phyloP scores from a whole-genome alignment of 768 basidiomycete genomes.

The Phlebiopsis gigantea region DNA sequence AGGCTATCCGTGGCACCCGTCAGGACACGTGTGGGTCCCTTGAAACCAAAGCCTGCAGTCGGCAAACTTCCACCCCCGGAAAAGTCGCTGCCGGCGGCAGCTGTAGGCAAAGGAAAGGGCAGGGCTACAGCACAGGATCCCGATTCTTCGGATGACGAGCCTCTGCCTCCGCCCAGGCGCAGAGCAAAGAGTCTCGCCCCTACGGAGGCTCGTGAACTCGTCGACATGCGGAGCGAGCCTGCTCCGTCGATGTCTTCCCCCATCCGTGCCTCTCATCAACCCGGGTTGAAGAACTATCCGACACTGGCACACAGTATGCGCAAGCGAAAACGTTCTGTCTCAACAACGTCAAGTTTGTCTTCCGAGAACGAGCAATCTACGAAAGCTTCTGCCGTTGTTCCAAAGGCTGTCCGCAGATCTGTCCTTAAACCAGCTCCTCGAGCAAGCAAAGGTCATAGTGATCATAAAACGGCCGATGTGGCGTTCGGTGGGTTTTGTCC shows the following conservation, averaged over 20 bases:
- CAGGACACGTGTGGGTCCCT: background rate
- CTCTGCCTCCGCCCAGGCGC: background rate
- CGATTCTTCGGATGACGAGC: conserved; percentile 9
- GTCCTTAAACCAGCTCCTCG: background rate
- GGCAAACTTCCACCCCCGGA: background rate
- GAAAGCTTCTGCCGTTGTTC: too few relatives aligned
- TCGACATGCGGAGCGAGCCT: background rate
- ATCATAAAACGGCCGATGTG: background rate
- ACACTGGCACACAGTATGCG: background rate
- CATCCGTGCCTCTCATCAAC: background rate
- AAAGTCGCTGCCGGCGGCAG: background rate
- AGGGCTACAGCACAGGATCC: background rate
- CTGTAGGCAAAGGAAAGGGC: background rate
- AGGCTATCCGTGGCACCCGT: background rate
- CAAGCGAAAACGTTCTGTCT: conserved; percentile 1
- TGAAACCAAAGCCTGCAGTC: background rate
- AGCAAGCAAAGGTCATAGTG: background rate
- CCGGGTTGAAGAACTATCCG: background rate
- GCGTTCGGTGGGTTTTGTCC: background rate
- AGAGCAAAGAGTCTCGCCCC: conserved; percentile 2
- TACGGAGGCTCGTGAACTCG: background rate
- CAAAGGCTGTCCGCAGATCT: too few relatives aligned
- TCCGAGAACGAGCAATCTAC: background rate
- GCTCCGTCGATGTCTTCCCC: background rate
- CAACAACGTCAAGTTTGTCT: background rate